Percentiles rank a stretch among this genome's conserved stretches.
These are phyloP conservation scores for Lentinula sp. DNA, from an alignment of 768 basidiomycete genomes.

Conservation along the genomic window DNA sequence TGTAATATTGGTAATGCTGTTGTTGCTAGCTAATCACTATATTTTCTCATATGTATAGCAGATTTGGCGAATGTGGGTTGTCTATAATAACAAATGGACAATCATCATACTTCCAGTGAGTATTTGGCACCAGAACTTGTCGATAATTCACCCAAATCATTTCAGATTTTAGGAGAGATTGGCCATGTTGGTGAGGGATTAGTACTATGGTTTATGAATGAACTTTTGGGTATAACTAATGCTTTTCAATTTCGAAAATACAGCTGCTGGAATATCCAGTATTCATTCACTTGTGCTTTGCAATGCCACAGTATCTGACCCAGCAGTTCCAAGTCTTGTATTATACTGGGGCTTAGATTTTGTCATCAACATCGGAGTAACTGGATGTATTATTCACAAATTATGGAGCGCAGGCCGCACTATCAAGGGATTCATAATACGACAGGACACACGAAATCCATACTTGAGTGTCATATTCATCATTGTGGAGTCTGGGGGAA, in stretches of 20 bases:
- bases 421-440: not conserved
- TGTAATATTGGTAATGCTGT: not conserved
- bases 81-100: not conserved
- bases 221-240: too few species aligned
- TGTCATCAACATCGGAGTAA: not conserved
- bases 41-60: not conserved
- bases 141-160: too few species aligned
- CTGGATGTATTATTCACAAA: not conserved
- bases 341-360: not conserved
- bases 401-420: not conserved
- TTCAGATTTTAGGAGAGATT: not conserved
- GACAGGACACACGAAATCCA: not conserved
- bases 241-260: too few species aligned
- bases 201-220: not conserved
- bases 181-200: not conserved
- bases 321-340: too few species aligned
- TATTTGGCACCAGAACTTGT: not conserved
- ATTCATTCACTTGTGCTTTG: not conserved
- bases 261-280: not conserved
- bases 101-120: not conserved
- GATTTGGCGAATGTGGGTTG: not conserved
- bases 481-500: not conserved
- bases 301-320: not conserved
- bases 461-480: not conserved
- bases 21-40: too few species aligned